Conservation (phyloP, 805 yeast genomes). For the Metschnikowia cerradonensis region DNA sequence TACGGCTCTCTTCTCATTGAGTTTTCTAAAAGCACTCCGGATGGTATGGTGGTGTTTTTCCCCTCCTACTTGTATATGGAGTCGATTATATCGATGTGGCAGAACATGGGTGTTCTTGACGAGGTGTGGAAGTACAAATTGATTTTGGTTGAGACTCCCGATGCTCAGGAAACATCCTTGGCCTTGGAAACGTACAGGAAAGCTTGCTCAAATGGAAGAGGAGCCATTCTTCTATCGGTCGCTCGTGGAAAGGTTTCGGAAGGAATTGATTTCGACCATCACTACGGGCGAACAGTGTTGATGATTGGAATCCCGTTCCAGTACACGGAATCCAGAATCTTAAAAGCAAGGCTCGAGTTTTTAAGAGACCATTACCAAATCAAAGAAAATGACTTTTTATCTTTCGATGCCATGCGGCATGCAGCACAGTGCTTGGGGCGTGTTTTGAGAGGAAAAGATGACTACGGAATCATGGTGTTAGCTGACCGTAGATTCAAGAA, state of each 20-base stretch:
- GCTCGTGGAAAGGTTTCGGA: conserved; percentile 99
- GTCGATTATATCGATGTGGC: conserved; percentile 98
- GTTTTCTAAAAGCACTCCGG: conserved; percentile 93
- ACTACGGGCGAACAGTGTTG: conserved; percentile 92
- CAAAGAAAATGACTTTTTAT: conserved; percentile 87
- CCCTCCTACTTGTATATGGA: conserved; percentile 98
- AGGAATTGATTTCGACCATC: conserved; percentile 99
- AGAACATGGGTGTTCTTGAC: conserved; percentile 94
- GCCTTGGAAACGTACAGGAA: conserved; percentile 94
- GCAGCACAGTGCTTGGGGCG: conserved; percentile 99
- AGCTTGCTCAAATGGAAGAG: conserved; percentile 96
- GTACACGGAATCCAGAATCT: conserved; percentile 93
- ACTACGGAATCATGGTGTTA: conserved; percentile 96
- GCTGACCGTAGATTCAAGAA: conserved; percentile 91
- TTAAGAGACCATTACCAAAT: conserved; percentile 89
- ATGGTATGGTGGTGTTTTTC: conserved; percentile 96
- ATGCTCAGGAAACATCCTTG: conserved; percentile 95
- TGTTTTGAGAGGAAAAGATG: conserved; percentile 96
- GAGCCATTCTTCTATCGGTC: conserved; percentile 92
- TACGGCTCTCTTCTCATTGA: conserved; percentile 91
- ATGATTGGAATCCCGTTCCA: conserved; percentile 99
- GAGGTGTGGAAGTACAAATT: conserved; percentile 98
- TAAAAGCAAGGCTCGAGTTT: conserved; percentile 92
- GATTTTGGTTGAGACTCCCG: conserved; percentile 96
- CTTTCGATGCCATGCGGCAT: conserved; percentile 99